Percentiles rank a stretch among this genome's conserved stretches.
phyloP scores from a whole-genome alignment of 2,329 filamentous ascomycete genomes.

The Fusarium stilboides region DNA sequence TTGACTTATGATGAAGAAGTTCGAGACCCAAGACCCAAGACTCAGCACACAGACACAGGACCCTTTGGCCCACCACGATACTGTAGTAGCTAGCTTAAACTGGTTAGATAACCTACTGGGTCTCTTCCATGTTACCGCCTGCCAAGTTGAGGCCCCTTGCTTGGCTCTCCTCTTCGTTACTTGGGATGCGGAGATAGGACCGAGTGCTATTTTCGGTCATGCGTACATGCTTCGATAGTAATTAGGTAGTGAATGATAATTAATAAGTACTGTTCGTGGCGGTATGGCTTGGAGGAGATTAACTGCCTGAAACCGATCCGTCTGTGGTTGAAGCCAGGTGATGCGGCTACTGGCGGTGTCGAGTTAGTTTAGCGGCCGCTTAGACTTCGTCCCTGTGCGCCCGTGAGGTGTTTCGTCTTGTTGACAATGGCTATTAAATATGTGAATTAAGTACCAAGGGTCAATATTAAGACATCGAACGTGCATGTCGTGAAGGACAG shows the following conservation, averaged over 20 bases:
- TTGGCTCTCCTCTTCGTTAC: conserved; percentile 1
- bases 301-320: conserved; percentile 3
- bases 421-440: background rate
- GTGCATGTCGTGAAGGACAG: conserved; percentile 10
- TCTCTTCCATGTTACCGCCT: conserved; percentile 6
- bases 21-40: conserved; percentile 19
- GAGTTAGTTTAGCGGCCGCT: background rate
- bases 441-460: background rate
- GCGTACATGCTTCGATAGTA: conserved; percentile 3
- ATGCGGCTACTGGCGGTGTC: conserved; percentile 7
- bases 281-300: background rate
- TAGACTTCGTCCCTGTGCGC: background rate
- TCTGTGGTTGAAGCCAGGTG: background rate
- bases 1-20: conserved; percentile 18
- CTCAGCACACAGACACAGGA: conserved; percentile 1
- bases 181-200: background rate
- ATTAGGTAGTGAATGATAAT: background rate
- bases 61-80: conserved; percentile 11
- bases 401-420: background rate
- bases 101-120: background rate
- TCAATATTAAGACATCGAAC: conserved; percentile 7
- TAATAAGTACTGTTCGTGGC: background rate
- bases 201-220: conserved; percentile 9
- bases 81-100: conserved; percentile 7
- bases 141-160: conserved; percentile 5